phyloP scores from a whole-genome alignment of 2,329 filamentous ascomycete genomes.

The Myriosclerotinia curreyana region DNA sequence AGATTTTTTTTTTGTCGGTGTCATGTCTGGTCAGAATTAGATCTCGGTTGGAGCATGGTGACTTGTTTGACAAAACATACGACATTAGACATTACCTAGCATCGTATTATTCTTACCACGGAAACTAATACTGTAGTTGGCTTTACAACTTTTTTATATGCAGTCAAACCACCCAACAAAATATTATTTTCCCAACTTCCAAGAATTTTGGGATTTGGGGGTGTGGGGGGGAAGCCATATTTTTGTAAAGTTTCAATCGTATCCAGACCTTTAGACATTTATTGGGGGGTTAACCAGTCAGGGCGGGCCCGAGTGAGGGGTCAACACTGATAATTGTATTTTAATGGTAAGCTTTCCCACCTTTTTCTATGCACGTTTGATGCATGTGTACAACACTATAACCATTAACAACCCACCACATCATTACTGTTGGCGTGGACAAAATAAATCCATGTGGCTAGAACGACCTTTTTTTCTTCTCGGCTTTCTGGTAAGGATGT shows the following conservation, averaged over 20 bases:
- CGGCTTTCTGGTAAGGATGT: constrained; percentile 9
- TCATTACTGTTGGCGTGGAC: constrained; percentile 24
- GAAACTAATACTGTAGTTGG: neutral
- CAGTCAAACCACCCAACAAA: constrained; percentile 4
- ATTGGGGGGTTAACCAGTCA: constrained; percentile 17
- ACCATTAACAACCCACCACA: constrained; percentile 25
- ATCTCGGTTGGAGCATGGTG: constrained; percentile 22
- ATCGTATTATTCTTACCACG: constrained; percentile 2
- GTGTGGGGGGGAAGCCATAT: neutral
- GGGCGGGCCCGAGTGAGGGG: constrained; percentile 16
- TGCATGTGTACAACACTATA: constrained; percentile 23
- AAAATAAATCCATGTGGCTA: constrained; percentile 11
- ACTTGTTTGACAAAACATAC: constrained; percentile 21
- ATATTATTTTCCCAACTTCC: constrained; percentile 18
- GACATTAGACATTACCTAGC: constrained; percentile 10
- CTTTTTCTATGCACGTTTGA: constrained; percentile 20
- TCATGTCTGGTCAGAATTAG: constrained; percentile 9
- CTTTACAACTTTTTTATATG: constrained; percentile 3
- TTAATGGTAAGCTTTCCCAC: constrained; percentile 21
- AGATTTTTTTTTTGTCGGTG: constrained; percentile 7
- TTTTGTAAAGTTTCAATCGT: constrained; percentile 17
- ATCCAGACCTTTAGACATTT: neutral
- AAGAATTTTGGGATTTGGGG: constrained; percentile 15
- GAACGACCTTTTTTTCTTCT: constrained; percentile 19
- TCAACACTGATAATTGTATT: constrained; percentile 6